A percentile compares a stretch with the other conserved stretches of the same genome.
Conservation (phyloP, 306 rosid genomes). For the Geum urbanum region DNA sequence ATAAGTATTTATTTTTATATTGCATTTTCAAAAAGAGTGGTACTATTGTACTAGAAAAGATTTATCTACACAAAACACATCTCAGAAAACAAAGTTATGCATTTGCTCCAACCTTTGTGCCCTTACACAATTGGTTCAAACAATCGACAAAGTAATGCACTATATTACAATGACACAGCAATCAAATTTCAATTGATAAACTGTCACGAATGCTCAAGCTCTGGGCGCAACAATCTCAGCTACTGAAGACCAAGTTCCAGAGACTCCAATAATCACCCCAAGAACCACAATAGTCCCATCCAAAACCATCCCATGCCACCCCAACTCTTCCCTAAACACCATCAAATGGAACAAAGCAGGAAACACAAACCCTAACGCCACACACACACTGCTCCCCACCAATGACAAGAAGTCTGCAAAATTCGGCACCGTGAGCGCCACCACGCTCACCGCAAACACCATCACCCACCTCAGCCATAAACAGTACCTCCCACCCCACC, state of each 20-base stretch:
- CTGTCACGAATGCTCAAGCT: conserved; percentile 25
- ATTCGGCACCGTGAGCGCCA: conserved; percentile 68
- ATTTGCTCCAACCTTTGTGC: not conserved
- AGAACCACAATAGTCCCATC: conserved; percentile 48
- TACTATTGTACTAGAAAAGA: too few species aligned
- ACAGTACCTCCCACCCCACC: conserved; percentile 45
- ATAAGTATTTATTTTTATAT: too few species aligned
- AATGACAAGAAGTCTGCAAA: conserved; percentile 70
- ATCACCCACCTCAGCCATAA: conserved; percentile 66
- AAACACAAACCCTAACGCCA: conserved; percentile 56
- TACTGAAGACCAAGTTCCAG: conserved; percentile 50
- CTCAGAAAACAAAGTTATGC: not conserved
- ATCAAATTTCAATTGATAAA: conserved; percentile 1
- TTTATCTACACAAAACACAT: not conserved
- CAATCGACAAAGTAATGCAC: not conserved
- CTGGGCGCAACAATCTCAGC: conserved; percentile 47
- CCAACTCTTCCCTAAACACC: conserved; percentile 58
- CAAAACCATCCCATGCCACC: conserved; percentile 42
- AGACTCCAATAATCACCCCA: conserved; percentile 44
- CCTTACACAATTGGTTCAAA: not conserved
- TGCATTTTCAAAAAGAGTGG: too few species aligned
- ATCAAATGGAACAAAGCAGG: conserved; percentile 63
- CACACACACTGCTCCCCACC: conserved; percentile 71
- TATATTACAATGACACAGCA: not conserved
- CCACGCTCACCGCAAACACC: conserved; percentile 53